Base-by-base conservation (phyloP, 2,329 filamentous ascomycete species). In the Pseudogymnoascus sp. region DNA sequence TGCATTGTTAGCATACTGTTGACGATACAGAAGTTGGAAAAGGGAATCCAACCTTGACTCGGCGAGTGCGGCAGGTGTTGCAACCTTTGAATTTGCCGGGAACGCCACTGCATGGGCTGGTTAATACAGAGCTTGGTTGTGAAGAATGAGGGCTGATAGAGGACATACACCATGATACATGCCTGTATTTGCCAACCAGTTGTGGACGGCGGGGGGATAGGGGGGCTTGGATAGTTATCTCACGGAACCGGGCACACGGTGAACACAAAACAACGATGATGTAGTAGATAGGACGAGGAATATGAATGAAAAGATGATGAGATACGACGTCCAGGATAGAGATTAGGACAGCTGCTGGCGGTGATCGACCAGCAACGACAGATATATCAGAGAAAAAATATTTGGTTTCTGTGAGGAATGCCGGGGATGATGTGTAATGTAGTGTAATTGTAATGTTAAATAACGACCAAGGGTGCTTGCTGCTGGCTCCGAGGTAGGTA, bases 71-170 rank as follows among this genome's bases (percentile, higher is more conserved):
- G 70, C 84, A 87, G 28, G 84, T 86, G 73, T 85, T 84, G 74
- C 84, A 87, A 37, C 84, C 84, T 72, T 86, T 86, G 72, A 83
- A 87, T 73, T 86, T 87, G 61, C 84, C 84, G 37, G 83, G 79
- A 64, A 87, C 84, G 61, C 84, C 84, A 86, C 84, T 59, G 28
- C 8, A 59, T 84, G 86, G 85, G 37, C 63, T 77, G 70, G 18
- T 46, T 18, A 61, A 42, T 34, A 61, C 23, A 53, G 6, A 38
- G 36, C n/a, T 5, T 12, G 5, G 9, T n/a, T 18, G 36, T 31
- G 36, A 38, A 36, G 9, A 14, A 61, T 12, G 12, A 12, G n/a
- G 23, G 23, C 23, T 25, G 56, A 8, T 34, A 16, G 23, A 61
- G 36, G 34, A 61, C 59, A 23, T 40, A 61, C 36, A 64, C 61